Percentiles rank a stretch among this genome's conserved stretches.
These are phyloP conservation scores for Hibiscus tridactylites DNA, from an alignment of 345 rosid species.

Conservation along the genomic window DNA sequence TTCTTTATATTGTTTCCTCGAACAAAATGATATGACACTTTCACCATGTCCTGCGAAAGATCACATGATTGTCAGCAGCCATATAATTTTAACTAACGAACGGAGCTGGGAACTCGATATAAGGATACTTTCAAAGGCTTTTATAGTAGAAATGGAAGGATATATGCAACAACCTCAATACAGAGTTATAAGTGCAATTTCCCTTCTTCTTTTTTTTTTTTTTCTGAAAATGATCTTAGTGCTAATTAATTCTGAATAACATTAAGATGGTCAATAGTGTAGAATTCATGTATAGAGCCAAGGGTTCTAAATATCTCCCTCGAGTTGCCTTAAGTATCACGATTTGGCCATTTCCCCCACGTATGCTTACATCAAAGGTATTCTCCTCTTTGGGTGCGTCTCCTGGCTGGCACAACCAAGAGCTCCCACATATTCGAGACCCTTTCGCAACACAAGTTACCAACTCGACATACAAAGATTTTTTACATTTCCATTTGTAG, in stretches of 20 bases:
- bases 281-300: neutral
- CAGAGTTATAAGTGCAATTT: neutral
- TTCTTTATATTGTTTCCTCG: slow-evolving; percentile 64
- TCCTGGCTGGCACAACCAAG: neutral
- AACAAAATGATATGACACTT: slow-evolving; percentile 75
- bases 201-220: too few species aligned
- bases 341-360: neutral
- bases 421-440: neutral
- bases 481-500: neutral
- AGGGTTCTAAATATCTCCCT: neutral
- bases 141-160: neutral
- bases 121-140: neutral
- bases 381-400: neutral
- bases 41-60: slow-evolving; percentile 73
- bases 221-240: neutral
- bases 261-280: neutral
- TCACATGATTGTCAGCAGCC: neutral
- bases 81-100: slow-evolving; percentile 1
- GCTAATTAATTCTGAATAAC: neutral
- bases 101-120: slow-evolving; percentile 1
- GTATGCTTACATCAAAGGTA: neutral
- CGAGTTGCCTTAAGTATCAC: neutral
- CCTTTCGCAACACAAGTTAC: too few species aligned
- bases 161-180: neutral
- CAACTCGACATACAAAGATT: neutral